Conservation (phyloP, 768 basidiomycete genomes). For the Russula vinacea region DNA sequence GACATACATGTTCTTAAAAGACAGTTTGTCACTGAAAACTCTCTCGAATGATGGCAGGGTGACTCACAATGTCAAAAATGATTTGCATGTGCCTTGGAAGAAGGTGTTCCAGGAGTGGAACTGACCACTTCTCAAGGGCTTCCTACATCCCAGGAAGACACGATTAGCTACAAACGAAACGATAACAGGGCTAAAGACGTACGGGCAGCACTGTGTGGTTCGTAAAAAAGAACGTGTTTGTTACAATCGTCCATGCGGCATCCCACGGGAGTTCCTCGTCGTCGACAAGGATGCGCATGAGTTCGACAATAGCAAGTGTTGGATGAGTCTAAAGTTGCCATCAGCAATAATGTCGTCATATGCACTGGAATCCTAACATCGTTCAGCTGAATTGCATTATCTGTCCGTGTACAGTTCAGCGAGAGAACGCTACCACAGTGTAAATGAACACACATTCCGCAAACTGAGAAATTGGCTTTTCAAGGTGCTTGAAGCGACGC, state of each 20-base stretch:
- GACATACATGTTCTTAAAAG: slow-evolving; percentile 50
- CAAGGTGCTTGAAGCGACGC: slow-evolving; percentile 88
- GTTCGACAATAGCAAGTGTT: slow-evolving; percentile 89
- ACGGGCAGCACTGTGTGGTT: slow-evolving; percentile 93
- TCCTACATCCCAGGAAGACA: slow-evolving; percentile 44
- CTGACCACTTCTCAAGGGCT: slow-evolving; percentile 89
- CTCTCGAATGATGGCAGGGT: not conserved
- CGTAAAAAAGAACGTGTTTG: slow-evolving; percentile 91
- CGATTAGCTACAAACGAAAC: slow-evolving; percentile 3
- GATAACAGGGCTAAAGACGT: slow-evolving; percentile 34
- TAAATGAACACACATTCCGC: slow-evolving; percentile 61
- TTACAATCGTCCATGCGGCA: slow-evolving; percentile 83
- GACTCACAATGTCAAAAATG: slow-evolving; percentile 75
- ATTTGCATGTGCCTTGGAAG: slow-evolving; percentile 90
- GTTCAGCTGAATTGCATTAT: slow-evolving; percentile 92
- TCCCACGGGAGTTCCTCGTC: slow-evolving; percentile 88
- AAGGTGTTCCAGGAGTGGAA: slow-evolving; percentile 79
- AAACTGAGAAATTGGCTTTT: slow-evolving; percentile 74
- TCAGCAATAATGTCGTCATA: not conserved
- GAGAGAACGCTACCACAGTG: not conserved
- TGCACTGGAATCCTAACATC: slow-evolving; percentile 50
- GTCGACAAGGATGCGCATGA: slow-evolving; percentile 89
- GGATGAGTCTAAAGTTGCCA: slow-evolving; percentile 71
- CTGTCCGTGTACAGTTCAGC: slow-evolving; percentile 38
- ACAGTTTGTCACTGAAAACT: slow-evolving; percentile 36